phyloP scores from a whole-genome alignment of 2,329 filamentous ascomycete species.

The Penicillium fuscoglaucum region DNA sequence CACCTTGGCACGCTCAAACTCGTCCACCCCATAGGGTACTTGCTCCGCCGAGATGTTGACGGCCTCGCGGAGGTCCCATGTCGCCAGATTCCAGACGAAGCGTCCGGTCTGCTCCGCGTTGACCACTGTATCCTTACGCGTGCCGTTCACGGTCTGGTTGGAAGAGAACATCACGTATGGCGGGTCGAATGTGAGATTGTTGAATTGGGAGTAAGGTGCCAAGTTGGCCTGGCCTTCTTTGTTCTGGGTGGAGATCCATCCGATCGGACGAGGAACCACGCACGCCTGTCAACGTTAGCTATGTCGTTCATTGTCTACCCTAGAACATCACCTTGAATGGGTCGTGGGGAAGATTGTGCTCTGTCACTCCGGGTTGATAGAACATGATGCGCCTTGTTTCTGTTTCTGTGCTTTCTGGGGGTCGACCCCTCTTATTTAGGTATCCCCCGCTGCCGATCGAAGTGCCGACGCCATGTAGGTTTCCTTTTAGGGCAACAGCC shows the following conservation, averaged over 20 bases:
- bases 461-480: background rate
- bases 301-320: slow-evolving; percentile 34
- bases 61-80: slow-evolving; percentile 52
- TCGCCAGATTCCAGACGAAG: slow-evolving; percentile 63
- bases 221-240: no score
- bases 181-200: no score
- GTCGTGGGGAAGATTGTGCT: slow-evolving; percentile 55
- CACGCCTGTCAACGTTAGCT: slow-evolving; percentile 38
- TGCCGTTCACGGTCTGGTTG: slow-evolving; percentile 53
- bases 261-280: slow-evolving; percentile 33
- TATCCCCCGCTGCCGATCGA: background rate
- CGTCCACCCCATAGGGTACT: slow-evolving; percentile 40
- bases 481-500: background rate
- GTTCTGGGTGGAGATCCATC: no score
- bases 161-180: slow-evolving; percentile 54
- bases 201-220: no score
- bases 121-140: slow-evolving; percentile 58
- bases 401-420: background rate
- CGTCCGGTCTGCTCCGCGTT: slow-evolving; percentile 58
- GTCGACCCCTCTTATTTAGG: background rate
- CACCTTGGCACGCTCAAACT: slow-evolving; percentile 54
- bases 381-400: slow-evolving; percentile 45
- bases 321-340: slow-evolving; percentile 53
- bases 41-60: slow-evolving; percentile 59
- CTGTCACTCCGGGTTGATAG: slow-evolving; percentile 53